phyloP scores from a whole-genome alignment of 306 rosid genomes.

The Casuarina glauca region DNA sequence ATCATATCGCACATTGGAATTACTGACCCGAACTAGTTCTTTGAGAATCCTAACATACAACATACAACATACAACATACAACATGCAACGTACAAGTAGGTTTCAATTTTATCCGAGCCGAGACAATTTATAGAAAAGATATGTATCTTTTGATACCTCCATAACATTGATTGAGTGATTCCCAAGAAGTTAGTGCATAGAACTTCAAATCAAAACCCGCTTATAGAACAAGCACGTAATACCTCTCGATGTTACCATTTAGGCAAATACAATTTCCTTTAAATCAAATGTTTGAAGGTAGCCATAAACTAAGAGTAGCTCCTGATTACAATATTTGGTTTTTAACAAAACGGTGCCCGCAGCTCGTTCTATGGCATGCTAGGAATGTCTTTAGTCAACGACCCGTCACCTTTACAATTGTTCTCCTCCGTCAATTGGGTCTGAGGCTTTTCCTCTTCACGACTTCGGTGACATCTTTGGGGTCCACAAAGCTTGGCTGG shows the following conservation, averaged over 20 bases:
- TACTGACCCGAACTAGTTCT: too few species aligned
- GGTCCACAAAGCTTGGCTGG: conserved; percentile 67
- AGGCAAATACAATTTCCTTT: background rate
- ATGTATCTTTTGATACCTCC: too few species aligned
- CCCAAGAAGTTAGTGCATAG: background rate
- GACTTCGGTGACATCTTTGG: conserved; percentile 38
- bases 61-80: too few species aligned
- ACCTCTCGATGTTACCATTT: background rate
- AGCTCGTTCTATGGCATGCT: conserved; percentile 25
- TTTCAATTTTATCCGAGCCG: too few species aligned
- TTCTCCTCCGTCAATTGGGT: conserved; percentile 38
- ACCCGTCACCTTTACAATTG: conserved; percentile 28
- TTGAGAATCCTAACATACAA: too few species aligned
- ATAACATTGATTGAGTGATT: too few species aligned
- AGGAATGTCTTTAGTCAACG: conserved; percentile 34
- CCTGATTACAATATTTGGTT: conserved; percentile 12
- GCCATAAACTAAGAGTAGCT: conserved; percentile 13
- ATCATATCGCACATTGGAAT: too few species aligned
- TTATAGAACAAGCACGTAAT: too few species aligned
- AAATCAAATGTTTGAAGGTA: conserved; percentile 1
- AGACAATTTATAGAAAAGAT: too few species aligned
- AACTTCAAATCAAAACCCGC: background rate
- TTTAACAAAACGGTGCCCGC: conserved; percentile 15
- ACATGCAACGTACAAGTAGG: too few species aligned
- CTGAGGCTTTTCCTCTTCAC: conserved; percentile 37